Evolutionary conservation across 2,329 filamentous ascomycete species (phyloP).

Genomic region (Fusarium guadeloupense): DNA sequence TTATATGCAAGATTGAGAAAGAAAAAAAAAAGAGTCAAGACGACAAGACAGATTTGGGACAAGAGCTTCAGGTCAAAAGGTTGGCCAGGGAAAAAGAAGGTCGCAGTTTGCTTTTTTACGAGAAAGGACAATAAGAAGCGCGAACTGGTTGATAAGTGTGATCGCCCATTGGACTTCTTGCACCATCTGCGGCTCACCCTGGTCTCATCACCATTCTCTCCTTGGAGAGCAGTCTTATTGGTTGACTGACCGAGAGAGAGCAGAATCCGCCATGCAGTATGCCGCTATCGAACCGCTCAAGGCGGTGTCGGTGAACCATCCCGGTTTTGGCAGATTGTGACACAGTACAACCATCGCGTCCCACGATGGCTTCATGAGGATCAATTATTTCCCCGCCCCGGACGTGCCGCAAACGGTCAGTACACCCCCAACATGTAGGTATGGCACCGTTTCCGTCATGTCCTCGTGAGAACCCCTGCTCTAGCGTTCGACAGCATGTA

Average conservation of each 20-base stretch:
- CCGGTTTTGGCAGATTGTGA: conserved; percentile 40
- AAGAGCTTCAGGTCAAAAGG: background rate
- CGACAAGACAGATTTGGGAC: background rate
- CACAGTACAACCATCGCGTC: conserved; percentile 43
- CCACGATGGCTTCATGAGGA: conserved; percentile 44
- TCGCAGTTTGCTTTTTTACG: conserved; percentile 37
- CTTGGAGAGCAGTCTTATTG: conserved; percentile 41
- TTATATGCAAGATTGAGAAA: background rate
- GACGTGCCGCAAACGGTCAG: conserved; percentile 43
- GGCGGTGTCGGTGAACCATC: conserved; percentile 45
- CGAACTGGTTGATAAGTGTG: conserved; percentile 44
- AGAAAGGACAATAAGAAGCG: conserved; percentile 34
- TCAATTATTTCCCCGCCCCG: conserved; percentile 40
- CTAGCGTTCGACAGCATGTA: conserved; percentile 31
- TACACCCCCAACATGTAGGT: conserved; percentile 40
- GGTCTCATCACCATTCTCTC: conserved; percentile 43
- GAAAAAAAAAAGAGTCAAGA: conserved; percentile 3
- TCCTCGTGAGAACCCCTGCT: conserved; percentile 42
- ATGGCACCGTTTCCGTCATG: conserved; percentile 44
- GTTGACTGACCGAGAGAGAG: conserved; percentile 39
- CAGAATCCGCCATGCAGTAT: conserved; percentile 38
- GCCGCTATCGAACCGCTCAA: conserved; percentile 44
- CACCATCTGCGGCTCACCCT: conserved; percentile 45
- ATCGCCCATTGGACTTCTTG: conserved; percentile 42
- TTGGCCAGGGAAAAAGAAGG: conserved; percentile 12